phyloP scores from a whole-genome alignment of 192 early-diverging fungal species.

The Coemansia sp. region DNA sequence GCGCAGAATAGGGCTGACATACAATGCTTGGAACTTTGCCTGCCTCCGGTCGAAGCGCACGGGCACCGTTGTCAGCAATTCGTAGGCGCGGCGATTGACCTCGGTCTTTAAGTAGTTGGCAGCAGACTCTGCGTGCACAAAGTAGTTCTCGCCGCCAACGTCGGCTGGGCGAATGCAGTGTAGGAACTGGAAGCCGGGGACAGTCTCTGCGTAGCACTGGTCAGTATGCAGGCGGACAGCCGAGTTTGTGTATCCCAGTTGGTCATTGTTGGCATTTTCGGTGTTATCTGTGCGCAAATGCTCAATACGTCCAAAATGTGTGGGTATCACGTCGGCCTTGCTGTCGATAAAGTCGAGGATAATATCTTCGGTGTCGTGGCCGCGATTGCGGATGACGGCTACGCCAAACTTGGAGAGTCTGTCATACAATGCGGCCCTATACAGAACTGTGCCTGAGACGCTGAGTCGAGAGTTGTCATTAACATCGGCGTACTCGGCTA shows the following conservation, averaged over 20 bases:
- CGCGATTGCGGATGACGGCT: constrained; percentile 50
- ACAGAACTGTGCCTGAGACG: constrained; percentile 9
- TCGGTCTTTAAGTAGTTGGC: constrained; percentile 57
- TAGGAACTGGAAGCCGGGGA: constrained; percentile 55
- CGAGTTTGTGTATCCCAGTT: constrained; percentile 56
- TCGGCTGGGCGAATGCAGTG: constrained; percentile 57
- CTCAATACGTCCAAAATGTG: constrained; percentile 58
- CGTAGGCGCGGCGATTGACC: constrained; percentile 50
- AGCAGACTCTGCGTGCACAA: constrained; percentile 55
- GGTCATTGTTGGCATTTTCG: constrained; percentile 55
- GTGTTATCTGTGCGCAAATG: constrained; percentile 55
- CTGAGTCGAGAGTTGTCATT: constrained; percentile 6
- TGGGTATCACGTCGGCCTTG: constrained; percentile 42
- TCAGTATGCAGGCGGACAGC: constrained; percentile 54
- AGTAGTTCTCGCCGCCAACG: constrained; percentile 54
- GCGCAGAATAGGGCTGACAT: constrained; percentile 43
- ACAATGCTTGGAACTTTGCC: constrained; percentile 48
- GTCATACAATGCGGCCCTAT: constrained; percentile 37
- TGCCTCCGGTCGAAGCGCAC: constrained; percentile 55
- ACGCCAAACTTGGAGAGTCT: constrained; percentile 47
- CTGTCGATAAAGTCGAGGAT: constrained; percentile 57
- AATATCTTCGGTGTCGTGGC: constrained; percentile 49
- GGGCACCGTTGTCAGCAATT: constrained; percentile 52
- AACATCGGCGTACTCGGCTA: constrained; percentile 5
- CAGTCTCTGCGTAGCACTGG: constrained; percentile 43